Conservation (phyloP, 352 stramenopile species). For the Globisporangium heterothallicum region DNA sequence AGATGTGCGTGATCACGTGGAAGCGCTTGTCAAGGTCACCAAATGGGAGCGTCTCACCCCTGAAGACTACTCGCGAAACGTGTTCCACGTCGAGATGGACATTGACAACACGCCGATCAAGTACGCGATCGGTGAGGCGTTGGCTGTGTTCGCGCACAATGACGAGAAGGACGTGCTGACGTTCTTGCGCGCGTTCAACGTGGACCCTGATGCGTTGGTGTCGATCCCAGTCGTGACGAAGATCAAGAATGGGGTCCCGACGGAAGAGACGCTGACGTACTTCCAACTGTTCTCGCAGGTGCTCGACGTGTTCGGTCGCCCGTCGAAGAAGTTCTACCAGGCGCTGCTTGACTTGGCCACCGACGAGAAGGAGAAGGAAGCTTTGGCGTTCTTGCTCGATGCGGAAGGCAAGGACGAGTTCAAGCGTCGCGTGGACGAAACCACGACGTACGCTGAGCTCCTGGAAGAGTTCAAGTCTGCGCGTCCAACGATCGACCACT, state of each 20-base stretch:
- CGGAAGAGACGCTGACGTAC: constrained; percentile 66
- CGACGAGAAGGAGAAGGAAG: constrained; percentile 67
- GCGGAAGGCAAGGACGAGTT: constrained; percentile 79
- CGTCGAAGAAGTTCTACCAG: constrained; percentile 84
- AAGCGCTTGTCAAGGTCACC: constrained; percentile 63
- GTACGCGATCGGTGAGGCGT: constrained; percentile 82
- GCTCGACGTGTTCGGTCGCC: constrained; percentile 79
- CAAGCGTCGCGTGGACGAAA: constrained; percentile 77
- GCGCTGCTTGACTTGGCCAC: constrained; percentile 54
- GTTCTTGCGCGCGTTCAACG: constrained; percentile 62
- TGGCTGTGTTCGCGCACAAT: constrained; percentile 84
- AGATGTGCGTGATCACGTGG: constrained; percentile 61
- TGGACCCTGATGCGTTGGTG: constrained; percentile 64
- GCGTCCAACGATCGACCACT: constrained; percentile 49
- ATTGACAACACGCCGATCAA: constrained; percentile 71
- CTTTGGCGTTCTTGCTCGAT: constrained; percentile 40
- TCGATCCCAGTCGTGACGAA: constrained; percentile 56
- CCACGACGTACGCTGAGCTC: constrained; percentile 69
- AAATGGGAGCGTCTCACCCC: constrained; percentile 81
- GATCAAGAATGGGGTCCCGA: constrained; percentile 36
- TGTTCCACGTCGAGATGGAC: constrained; percentile 87
- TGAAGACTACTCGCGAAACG: constrained; percentile 75
- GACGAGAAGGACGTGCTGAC: constrained; percentile 62
- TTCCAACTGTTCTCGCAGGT: constrained; percentile 81
- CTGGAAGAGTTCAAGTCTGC: constrained; percentile 71